A percentile compares a stretch with the other conserved stretches of the same genome.
Evolutionary conservation across 176 grass and related monocot genomes (phyloP).

Genomic region (Olyra latifolia): DNA sequence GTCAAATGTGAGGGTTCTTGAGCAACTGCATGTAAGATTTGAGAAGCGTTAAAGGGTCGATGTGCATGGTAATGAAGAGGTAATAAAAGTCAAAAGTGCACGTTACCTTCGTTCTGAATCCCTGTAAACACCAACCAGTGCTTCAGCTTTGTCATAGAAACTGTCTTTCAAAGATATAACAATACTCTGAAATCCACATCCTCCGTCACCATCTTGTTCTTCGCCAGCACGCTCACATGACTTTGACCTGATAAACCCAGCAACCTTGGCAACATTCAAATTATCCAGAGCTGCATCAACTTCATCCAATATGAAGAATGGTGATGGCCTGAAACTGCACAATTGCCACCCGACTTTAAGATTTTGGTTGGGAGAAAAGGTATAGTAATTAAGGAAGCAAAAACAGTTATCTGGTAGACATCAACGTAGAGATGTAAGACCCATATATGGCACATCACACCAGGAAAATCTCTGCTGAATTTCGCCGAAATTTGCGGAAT

Average conservation of each 20-base stretch:
- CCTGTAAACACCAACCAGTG: slow-evolving; percentile 94
- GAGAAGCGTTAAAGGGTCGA: slow-evolving; percentile 16
- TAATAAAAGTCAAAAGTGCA: slow-evolving; percentile 4
- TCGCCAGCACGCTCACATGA: slow-evolving; percentile 57
- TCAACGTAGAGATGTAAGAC: not conserved
- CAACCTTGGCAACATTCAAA: slow-evolving; percentile 97
- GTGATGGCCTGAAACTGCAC: slow-evolving; percentile 90
- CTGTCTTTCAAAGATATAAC: slow-evolving; percentile 97
- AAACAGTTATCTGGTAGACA: not conserved
- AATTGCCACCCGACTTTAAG: slow-evolving; percentile 23
- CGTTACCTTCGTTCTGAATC: slow-evolving; percentile 80
- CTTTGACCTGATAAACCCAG: slow-evolving; percentile 96
- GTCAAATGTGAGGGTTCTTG: slow-evolving; percentile 92
- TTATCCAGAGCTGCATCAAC: slow-evolving; percentile 98
- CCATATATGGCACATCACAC: not conserved
- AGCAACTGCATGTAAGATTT: slow-evolving; percentile 69
- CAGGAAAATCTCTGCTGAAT: too few species aligned
- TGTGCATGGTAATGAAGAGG: not conserved
- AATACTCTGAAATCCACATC: slow-evolving; percentile 91
- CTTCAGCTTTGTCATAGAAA: slow-evolving; percentile 99
- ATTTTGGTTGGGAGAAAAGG: slow-evolving; percentile 2
- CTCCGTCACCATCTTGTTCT: slow-evolving; percentile 55
- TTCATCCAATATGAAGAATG: slow-evolving; percentile 99
- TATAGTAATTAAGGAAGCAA: not conserved
- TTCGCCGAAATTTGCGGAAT: too few species aligned